phyloP scores from a whole-genome alignment of 2,329 filamentous ascomycete species.

The Aspergillus japonicus region DNA sequence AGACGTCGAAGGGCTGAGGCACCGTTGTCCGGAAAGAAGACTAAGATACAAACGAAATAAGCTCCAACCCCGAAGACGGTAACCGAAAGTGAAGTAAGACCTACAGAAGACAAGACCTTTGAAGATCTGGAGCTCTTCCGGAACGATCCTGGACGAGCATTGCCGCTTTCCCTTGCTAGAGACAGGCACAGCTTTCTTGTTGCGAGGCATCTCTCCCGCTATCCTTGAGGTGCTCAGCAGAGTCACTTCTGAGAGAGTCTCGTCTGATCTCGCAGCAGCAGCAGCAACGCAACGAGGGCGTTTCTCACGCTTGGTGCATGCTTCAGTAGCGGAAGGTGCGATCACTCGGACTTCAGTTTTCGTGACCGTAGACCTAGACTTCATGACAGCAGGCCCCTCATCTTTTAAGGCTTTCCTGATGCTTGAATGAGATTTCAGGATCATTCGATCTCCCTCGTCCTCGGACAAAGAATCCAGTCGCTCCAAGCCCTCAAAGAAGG shows the following conservation, averaged over 20 bases:
- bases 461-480: conserved; percentile 29
- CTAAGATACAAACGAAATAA: conserved; percentile 26
- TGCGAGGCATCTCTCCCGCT: conserved; percentile 16
- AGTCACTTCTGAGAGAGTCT: neutral
- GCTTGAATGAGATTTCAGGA: conserved; percentile 17
- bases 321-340: neutral
- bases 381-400: neutral
- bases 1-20: conserved; percentile 64
- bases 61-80: neutral
- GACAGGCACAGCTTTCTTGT: conserved; percentile 9
- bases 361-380: neutral
- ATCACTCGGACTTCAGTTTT: neutral
- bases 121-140: conserved; percentile 60
- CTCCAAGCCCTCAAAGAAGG: conserved; percentile 40
- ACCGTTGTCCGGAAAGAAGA: conserved; percentile 80
- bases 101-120: conserved; percentile 59
- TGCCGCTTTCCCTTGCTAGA: conserved; percentile 31
- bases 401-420: neutral
- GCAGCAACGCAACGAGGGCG: neutral
- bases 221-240: conserved; percentile 14
- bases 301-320: neutral
- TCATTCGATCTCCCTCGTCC: conserved; percentile 23
- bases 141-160: conserved; percentile 46
- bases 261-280: neutral
- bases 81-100: conserved; percentile 16